Evolutionary conservation across 345 rosid species (phyloP).

Genomic region (Theobroma cacao): DNA sequence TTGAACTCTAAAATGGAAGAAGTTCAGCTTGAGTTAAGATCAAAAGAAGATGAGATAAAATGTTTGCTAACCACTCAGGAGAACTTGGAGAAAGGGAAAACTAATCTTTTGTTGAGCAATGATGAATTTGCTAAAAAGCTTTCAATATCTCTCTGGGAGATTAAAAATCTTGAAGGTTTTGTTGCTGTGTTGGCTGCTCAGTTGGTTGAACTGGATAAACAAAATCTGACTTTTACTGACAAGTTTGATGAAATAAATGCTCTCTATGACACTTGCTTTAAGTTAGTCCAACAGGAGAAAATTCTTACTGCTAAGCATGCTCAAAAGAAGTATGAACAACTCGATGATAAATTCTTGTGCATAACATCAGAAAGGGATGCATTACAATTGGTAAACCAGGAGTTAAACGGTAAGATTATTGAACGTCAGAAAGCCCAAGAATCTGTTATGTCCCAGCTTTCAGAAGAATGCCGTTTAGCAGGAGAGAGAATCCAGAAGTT

Average conservation of each 20-base stretch:
- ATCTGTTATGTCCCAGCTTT: conserved; percentile 45
- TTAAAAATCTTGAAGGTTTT: conserved; percentile 50
- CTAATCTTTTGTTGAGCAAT: conserved; percentile 46
- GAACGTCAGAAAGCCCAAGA: conserved; percentile 65
- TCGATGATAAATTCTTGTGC: conserved; percentile 49
- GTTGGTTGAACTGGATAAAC: conserved; percentile 57
- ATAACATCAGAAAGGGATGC: conserved; percentile 52
- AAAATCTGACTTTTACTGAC: conserved; percentile 40
- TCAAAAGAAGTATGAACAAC: conserved; percentile 46
- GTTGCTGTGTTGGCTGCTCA: conserved; percentile 42
- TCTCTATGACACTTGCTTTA: conserved; percentile 46
- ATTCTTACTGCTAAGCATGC: conserved; percentile 45
- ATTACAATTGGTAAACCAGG: conserved; percentile 39
- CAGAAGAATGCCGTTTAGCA: conserved; percentile 51
- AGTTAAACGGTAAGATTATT: conserved; percentile 39
- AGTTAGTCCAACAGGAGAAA: conserved; percentile 50
- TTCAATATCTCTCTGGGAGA: conserved; percentile 44
- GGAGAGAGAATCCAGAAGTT: conserved; percentile 51
- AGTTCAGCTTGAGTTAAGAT: conserved; percentile 40
- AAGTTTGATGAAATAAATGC: conserved; percentile 59
- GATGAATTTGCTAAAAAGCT: conserved; percentile 46
- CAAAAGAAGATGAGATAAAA: conserved; percentile 60
- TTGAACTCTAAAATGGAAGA: conserved; percentile 59
- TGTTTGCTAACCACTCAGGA: conserved; percentile 42
- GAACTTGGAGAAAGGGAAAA: conserved; percentile 59